phyloP scores from a whole-genome alignment of 164 flowering plant species.

The Annona cherimola region DNA sequence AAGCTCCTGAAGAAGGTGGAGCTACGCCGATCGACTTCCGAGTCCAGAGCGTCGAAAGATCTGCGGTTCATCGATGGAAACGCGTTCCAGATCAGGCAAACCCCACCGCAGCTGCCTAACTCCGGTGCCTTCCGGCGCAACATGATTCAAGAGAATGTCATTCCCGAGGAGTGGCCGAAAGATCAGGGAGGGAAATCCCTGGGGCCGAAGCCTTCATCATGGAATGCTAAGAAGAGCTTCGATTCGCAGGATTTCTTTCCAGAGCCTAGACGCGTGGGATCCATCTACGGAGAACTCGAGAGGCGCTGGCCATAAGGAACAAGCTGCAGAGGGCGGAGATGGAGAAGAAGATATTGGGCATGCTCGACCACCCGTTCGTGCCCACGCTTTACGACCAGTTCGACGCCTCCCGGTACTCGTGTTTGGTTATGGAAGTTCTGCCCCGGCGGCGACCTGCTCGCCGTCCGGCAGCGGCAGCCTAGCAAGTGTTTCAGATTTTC shows the following conservation, averaged over 20 bases:
- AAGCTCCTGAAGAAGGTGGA: constrained; percentile 40
- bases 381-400: constrained; percentile 80
- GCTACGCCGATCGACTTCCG: constrained; percentile 88
- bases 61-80: constrained; percentile 38
- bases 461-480: constrained; percentile 58
- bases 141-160: constrained; percentile 12
- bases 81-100: constrained; percentile 22
- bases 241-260: too few species aligned
- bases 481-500: constrained; percentile 50
- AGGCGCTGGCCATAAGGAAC: too few species aligned
- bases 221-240: too few species aligned
- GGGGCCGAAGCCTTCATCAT: too few species aligned
- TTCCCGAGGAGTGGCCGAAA: too few species aligned
- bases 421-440: constrained; percentile 89
- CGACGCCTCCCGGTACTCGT: constrained; percentile 78
- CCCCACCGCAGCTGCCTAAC: constrained; percentile 7
- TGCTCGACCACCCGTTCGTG: constrained; percentile 84
- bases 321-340: too few species aligned
- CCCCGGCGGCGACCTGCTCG: constrained; percentile 80
- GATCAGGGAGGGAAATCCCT: too few species aligned
- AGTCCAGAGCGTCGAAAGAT: constrained; percentile 68
- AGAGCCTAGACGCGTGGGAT: too few species aligned
- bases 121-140: constrained; percentile 11
- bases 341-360: constrained; percentile 40
- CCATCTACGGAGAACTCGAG: too few species aligned